Percentiles rank a stretch among this genome's conserved stretches.
Evolutionary conservation across 805 yeast species (phyloP).

Genomic region (Metahyphopichia silvanorum): DNA sequence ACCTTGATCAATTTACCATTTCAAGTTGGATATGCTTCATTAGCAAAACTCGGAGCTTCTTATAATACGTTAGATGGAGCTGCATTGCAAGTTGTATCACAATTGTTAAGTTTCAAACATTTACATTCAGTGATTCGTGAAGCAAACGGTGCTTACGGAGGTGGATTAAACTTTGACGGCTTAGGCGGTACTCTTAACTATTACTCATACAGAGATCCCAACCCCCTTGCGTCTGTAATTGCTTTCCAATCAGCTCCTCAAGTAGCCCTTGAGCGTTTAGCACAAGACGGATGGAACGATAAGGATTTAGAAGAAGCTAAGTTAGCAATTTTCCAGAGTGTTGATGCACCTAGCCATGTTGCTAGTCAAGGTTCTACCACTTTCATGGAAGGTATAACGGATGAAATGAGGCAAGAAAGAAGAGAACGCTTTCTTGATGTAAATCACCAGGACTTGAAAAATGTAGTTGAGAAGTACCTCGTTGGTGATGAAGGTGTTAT

Average conservation of each 20-base stretch:
- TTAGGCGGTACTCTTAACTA: slow-evolving; percentile 75
- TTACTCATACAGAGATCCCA: slow-evolving; percentile 94
- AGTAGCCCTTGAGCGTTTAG: slow-evolving; percentile 32
- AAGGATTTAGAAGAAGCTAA: slow-evolving; percentile 85
- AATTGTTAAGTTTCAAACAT: slow-evolving; percentile 74
- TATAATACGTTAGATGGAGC: slow-evolving; percentile 78
- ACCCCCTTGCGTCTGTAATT: slow-evolving; percentile 64
- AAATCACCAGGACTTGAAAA: slow-evolving; percentile 54
- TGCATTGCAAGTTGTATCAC: slow-evolving; percentile 76
- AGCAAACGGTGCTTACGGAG: slow-evolving; percentile 97
- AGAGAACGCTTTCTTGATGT: slow-evolving; percentile 73
- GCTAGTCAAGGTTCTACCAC: slow-evolving; percentile 68
- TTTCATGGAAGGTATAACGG: slow-evolving; percentile 69
- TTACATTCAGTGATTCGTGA: slow-evolving; percentile 90
- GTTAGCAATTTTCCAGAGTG: slow-evolving; percentile 81
- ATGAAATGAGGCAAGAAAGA: slow-evolving; percentile 75
- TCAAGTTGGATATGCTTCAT: slow-evolving; percentile 82
- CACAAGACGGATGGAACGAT: slow-evolving; percentile 48
- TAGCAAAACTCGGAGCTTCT: slow-evolving; percentile 61
- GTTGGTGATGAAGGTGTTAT: slow-evolving; percentile 19
- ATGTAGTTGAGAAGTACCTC: slow-evolving; percentile 68
- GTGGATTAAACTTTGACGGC: slow-evolving; percentile 83
- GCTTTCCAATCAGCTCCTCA: slow-evolving; percentile 54
- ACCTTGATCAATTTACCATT: slow-evolving; percentile 72
- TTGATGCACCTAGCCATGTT: slow-evolving; percentile 87